A percentile compares a stretch with the other conserved stretches of the same genome.
phyloP scores from a whole-genome alignment of 2,329 filamentous ascomycete genomes.

The Ophiostoma sp. region DNA sequence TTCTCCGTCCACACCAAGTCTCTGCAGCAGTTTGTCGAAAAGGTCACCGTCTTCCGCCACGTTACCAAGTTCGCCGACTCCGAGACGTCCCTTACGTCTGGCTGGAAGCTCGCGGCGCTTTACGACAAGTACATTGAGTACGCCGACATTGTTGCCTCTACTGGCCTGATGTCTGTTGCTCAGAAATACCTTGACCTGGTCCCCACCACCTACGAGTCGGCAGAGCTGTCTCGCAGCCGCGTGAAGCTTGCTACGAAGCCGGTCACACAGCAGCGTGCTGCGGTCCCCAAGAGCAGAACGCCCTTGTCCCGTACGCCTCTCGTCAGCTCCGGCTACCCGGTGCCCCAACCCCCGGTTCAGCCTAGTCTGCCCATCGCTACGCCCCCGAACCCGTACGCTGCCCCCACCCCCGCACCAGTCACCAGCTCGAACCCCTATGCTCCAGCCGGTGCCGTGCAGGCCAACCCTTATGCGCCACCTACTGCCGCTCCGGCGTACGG shows the following conservation, averaged over 20 bases:
- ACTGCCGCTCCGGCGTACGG: slow-evolving; percentile 24
- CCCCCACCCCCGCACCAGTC: slow-evolving; percentile 29
- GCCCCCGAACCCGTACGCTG: slow-evolving; percentile 34
- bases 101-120: slow-evolving; percentile 82
- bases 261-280: slow-evolving; percentile 31
- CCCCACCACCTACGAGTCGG: slow-evolving; percentile 74
- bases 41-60: slow-evolving; percentile 92
- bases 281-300: slow-evolving; percentile 5
- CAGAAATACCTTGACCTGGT: slow-evolving; percentile 89
- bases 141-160: slow-evolving; percentile 85
- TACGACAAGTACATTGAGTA: slow-evolving; percentile 98
- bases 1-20: slow-evolving; percentile 89
- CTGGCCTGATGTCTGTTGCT: slow-evolving; percentile 79
- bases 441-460: slow-evolving; percentile 30
- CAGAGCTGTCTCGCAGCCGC: slow-evolving; percentile 78
- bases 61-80: slow-evolving; percentile 85
- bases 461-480: slow-evolving; percentile 44
- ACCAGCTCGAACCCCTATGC: slow-evolving; percentile 37
- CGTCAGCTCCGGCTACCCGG: slow-evolving; percentile 40
- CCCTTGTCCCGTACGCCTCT: slow-evolving; percentile 13
- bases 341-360: slow-evolving; percentile 36
- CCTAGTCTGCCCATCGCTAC: background rate
- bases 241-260: slow-evolving; percentile 72
- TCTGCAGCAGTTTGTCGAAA: slow-evolving; percentile 92
- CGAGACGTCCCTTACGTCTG: slow-evolving; percentile 63